Evolutionary conservation across 106 monocot genomes (phyloP).

Genomic region (Acorus gramineus): DNA sequence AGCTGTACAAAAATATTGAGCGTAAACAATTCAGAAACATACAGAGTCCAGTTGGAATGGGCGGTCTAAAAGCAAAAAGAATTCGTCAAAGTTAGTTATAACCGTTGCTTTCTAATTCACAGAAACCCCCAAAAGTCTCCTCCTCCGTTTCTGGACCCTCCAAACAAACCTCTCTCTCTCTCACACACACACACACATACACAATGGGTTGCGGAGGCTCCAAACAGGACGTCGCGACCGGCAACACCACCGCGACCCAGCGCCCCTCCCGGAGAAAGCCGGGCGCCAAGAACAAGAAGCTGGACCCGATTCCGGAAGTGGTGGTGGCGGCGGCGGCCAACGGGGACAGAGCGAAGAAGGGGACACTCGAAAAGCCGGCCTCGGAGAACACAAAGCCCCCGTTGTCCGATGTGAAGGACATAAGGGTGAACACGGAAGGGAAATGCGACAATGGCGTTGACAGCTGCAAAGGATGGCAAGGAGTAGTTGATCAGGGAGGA

Average conservation of each 20-base stretch:
- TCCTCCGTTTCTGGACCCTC: too few relatives aligned
- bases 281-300: neutral
- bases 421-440: neutral
- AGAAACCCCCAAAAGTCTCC: too few relatives aligned
- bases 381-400: neutral
- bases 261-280: neutral
- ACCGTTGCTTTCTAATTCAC: too few relatives aligned
- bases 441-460: too few relatives aligned
- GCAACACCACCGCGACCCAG: slow-evolving; percentile 5
- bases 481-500: too few relatives aligned
- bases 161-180: neutral
- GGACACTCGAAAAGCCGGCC: neutral
- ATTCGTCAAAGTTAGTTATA: too few relatives aligned
- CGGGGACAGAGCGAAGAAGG: neutral
- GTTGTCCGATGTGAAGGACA: neutral
- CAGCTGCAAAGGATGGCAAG: too few relatives aligned
- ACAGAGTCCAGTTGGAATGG: too few relatives aligned
- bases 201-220: slow-evolving; percentile 34
- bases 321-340: too few relatives aligned
- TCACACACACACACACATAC: neutral
- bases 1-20: too few relatives aligned
- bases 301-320: neutral
- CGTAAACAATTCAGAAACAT: too few relatives aligned
- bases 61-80: too few relatives aligned
- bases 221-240: slow-evolving; percentile 19